Evolutionary conservation across 2,329 filamentous ascomycete genomes (phyloP), one percentile per base, ranked within the genome.

Genomic region (Xylaria sp.): DNA sequence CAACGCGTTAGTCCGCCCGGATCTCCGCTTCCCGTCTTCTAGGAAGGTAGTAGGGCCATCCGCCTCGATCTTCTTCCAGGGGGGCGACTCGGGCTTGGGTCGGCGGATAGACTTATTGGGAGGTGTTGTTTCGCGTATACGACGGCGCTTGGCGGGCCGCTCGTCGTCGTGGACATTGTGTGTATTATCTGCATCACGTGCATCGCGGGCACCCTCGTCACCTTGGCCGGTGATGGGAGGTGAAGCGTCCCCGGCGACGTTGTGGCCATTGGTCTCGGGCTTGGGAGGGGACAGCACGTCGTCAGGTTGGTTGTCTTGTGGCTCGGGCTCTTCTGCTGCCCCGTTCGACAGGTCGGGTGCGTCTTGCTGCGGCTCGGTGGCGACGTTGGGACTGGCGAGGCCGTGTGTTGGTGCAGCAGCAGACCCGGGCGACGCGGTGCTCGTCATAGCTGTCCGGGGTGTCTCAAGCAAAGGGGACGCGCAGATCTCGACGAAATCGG

Each of bases 31-130:
- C 58, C 92, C 93, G 87, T 87, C 92, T 82, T 87, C 88, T 55
- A 92, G 88, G 78, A 97, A 94, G 0, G 92, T 92, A 3, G 95
- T 96, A 25, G 96, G 96, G 0, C 96, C 96, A 34, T 97, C 92
- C 50, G 92, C 93, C 68, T 88, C 88, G 71, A 92, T 88, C 77
- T 90, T 93, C 84, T 96, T 98, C 96, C 96, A 99, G 25, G 96
- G 96, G 73, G 96, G 96, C 72, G 95, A 98, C 69, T 87, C 85
- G 63, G 84, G 82, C 82, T 90, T 84, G 18, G 78, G 76, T 58
- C 70, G 84, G 79, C 68, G 81, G 72, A 65, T 69, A 75, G 25
- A 73, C 75, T 67, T 67, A 9, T 66, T 28, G 28, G 28, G 77
- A 41, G 84, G 83, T 28, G 82, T 86, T 71, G 79, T 78, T 10